Conservation (phyloP, 1,284 basidiomycete genomes). For the Vanrija humicola region DNA sequence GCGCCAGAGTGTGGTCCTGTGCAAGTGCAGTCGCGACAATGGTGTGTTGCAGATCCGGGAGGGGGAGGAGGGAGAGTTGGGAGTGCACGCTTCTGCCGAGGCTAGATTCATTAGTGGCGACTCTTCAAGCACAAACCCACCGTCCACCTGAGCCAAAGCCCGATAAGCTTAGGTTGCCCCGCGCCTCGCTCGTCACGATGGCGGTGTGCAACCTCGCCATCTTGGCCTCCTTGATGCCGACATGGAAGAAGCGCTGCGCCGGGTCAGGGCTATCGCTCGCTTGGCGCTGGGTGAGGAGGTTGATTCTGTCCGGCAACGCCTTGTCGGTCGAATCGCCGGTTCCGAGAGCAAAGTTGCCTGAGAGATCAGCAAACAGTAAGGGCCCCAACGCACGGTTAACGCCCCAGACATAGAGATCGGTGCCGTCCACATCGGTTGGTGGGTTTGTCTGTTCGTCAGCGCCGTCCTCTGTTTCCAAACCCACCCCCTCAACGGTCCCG, state of each 20-base stretch:
- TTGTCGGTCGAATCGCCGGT: constrained; percentile 77
- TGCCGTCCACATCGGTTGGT: constrained; percentile 49
- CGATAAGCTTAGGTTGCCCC: constrained; percentile 73
- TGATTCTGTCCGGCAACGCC: constrained; percentile 71
- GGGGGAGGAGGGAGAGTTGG: constrained; percentile 65
- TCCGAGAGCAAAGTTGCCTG: constrained; percentile 73
- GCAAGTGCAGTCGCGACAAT: constrained; percentile 70
- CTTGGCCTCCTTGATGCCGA: constrained; percentile 62
- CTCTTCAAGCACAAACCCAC: constrained; percentile 37
- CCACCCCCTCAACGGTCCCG: constrained; percentile 66
- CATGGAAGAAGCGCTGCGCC: constrained; percentile 49
- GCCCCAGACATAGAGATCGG: constrained; percentile 85
- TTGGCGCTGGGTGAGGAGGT: constrained; percentile 52
- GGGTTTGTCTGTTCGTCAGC: constrained; percentile 57
- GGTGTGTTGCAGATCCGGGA: constrained; percentile 60
- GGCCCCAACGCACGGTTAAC: constrained; percentile 58
- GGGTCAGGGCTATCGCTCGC: constrained; percentile 40
- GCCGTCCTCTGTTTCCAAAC: constrained; percentile 1
- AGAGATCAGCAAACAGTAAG: constrained; percentile 42
- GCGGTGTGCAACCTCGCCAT: constrained; percentile 83
- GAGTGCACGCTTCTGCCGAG: constrained; percentile 74
- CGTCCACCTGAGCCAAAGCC: constrained; percentile 82
- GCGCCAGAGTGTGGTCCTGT: constrained; percentile 87
- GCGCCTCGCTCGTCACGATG: constrained; percentile 67
- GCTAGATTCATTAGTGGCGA: neutral